phyloP scores from a whole-genome alignment of 2,329 filamentous ascomycete genomes.

The Diaporthe batatas region DNA sequence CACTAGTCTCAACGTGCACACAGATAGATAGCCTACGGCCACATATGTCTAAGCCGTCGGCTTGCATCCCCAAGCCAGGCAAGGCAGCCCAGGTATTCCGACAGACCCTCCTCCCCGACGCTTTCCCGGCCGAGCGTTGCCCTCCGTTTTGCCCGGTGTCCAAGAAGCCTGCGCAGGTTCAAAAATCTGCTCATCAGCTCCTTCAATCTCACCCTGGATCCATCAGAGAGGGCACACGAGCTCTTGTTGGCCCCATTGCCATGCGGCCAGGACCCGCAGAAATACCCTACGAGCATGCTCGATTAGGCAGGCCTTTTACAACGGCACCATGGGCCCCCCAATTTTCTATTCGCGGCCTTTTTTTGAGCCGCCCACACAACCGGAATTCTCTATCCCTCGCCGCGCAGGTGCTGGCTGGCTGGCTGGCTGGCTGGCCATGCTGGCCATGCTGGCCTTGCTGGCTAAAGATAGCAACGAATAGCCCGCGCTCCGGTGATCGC shows the following conservation, averaged over 20 bases:
- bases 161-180: no score
- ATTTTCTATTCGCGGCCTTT: background rate
- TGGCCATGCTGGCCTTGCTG: no score
- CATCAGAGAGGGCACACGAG: slow-evolving; percentile 27
- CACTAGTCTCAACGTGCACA: slow-evolving; percentile 17
- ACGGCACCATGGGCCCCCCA: slow-evolving; percentile 10
- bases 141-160: background rate
- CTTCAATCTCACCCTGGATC: slow-evolving; percentile 34
- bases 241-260: slow-evolving; percentile 14
- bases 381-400: background rate
- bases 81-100: no score
- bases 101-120: slow-evolving; percentile 10
- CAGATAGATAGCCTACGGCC: background rate
- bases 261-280: slow-evolving; percentile 29
- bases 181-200: slow-evolving; percentile 26
- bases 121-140: background rate
- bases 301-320: background rate
- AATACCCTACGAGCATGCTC: background rate
- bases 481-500: background rate
- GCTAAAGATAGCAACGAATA: slow-evolving; percentile 27
- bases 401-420: background rate
- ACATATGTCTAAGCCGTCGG: slow-evolving; percentile 17
- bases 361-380: slow-evolving; percentile 23
- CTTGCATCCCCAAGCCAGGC: background rate
- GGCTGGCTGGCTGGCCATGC: no score